These are phyloP conservation scores for Bacterosira constricta DNA, from an alignment of 108 stramenopile genomes.

Conservation along the genomic window DNA sequence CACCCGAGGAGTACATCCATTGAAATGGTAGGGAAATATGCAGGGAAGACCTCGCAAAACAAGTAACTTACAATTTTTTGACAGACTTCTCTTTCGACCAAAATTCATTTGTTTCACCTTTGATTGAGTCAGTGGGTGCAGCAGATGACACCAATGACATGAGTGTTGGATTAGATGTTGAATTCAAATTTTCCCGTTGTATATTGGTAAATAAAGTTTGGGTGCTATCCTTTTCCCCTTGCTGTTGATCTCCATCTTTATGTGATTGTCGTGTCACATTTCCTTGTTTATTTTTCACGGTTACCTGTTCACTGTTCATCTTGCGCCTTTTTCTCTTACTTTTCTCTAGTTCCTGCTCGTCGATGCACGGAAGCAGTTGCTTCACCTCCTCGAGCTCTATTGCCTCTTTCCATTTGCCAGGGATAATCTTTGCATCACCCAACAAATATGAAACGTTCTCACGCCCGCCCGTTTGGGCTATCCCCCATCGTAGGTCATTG, in stretches of 20 bases:
- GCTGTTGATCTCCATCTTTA: background rate
- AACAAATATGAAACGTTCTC: slow-evolving; percentile 40
- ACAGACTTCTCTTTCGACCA: slow-evolving; percentile 52
- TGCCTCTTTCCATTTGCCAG: slow-evolving; percentile 71
- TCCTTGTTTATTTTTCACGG: slow-evolving; percentile 2
- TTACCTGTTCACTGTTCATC: background rate
- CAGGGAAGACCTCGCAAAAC: background rate
- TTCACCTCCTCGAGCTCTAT: slow-evolving; percentile 40
- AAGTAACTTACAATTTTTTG: slow-evolving; percentile 50
- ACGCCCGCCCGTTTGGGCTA: slow-evolving; percentile 51
- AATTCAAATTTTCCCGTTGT: background rate
- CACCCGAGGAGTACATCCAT: too few relatives aligned
- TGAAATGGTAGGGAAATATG: background rate
- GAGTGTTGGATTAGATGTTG: background rate
- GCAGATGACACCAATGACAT: slow-evolving; percentile 1
- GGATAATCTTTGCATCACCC: slow-evolving; percentile 51
- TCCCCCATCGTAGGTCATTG: slow-evolving; percentile 65
- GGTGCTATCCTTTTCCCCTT: background rate
- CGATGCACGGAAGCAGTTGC: slow-evolving; percentile 29
- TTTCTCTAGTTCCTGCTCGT: slow-evolving; percentile 14
- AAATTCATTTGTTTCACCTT: slow-evolving; percentile 33
- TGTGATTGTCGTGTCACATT: slow-evolving; percentile 19
- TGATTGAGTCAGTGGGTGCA: background rate
- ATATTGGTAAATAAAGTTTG: background rate
- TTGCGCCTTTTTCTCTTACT: too few relatives aligned